Evolutionary conservation across 1,139 yeast genomes (phyloP).

Genomic region (Yamadazyma dendronema): DNA sequence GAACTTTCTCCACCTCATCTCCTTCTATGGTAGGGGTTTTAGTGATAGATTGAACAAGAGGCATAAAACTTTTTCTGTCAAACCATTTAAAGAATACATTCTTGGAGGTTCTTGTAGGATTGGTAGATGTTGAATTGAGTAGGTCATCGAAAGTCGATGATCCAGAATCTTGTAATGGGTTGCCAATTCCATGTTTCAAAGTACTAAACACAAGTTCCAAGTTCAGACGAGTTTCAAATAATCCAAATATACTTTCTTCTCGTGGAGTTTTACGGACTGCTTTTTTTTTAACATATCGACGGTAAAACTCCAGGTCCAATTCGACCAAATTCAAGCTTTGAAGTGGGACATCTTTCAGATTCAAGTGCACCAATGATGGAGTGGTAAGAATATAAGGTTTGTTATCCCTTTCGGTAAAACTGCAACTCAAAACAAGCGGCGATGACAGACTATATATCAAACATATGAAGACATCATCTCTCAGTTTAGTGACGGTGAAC

Average conservation of each 20-base stretch:
- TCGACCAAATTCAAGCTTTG: slow-evolving; percentile 12
- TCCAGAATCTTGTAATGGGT: background rate
- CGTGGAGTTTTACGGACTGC: background rate
- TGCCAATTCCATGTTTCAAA: slow-evolving; percentile 2
- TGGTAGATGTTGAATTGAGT: slow-evolving; percentile 2
- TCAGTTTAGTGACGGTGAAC: slow-evolving; percentile 26
- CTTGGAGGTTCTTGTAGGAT: slow-evolving; percentile 7
- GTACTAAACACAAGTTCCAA: slow-evolving; percentile 12
- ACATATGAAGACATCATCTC: slow-evolving; percentile 26
- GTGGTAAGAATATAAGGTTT: slow-evolving; percentile 28
- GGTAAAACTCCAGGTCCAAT: slow-evolving; percentile 10
- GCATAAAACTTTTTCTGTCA: slow-evolving; percentile 10
- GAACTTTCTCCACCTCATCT: slow-evolving; percentile 22
- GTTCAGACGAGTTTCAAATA: slow-evolving; percentile 15
- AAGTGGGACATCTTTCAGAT: slow-evolving; percentile 12
- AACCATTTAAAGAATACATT: slow-evolving; percentile 13
- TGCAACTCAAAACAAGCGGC: slow-evolving; percentile 41
- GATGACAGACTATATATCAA: slow-evolving; percentile 40
- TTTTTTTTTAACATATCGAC: background rate
- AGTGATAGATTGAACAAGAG: slow-evolving; percentile 11
- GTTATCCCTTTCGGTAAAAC: slow-evolving; percentile 39
- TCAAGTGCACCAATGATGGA: slow-evolving; percentile 14
- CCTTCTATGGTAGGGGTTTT: background rate
- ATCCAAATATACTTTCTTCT: slow-evolving; percentile 7
- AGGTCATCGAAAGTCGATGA: background rate